These are phyloP conservation scores for Pseudoscleropodium purum DNA, from an alignment of 225 moss, liverwort and hornwort genomes.

Conservation along the genomic window DNA sequence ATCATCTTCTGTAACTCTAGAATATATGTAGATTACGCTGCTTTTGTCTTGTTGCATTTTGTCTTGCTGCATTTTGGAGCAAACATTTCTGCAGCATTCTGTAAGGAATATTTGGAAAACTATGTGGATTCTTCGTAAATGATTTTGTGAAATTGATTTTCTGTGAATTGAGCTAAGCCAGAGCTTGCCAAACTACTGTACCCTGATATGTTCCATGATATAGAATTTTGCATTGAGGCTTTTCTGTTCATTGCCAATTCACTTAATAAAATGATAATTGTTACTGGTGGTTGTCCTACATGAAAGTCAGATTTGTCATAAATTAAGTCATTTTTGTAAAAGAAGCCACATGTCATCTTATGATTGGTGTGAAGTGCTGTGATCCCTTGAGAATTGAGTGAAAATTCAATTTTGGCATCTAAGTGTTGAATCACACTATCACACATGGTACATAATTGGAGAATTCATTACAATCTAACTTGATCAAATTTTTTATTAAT, in stretches of 20 bases:
- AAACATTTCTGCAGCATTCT: background rate
- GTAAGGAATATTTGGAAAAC: too few species aligned
- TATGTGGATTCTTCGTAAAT: background rate
- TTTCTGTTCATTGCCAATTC: background rate
- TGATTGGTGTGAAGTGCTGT: too few species aligned
- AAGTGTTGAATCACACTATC: too few species aligned
- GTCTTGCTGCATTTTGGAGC: background rate
- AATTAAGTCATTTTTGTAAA: too few species aligned
- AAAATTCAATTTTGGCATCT: too few species aligned
- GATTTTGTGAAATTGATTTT: background rate
- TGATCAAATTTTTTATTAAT: too few species aligned
- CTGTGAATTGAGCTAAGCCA: background rate
- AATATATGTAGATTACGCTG: background rate
- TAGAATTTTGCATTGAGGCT: background rate
- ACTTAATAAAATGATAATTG: background rate
- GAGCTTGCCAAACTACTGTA: background rate
- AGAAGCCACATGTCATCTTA: too few species aligned
- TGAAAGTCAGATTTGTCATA: background rate
- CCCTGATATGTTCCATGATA: background rate
- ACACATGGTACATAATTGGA: too few species aligned
- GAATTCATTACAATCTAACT: too few species aligned
- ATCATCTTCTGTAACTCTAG: background rate
- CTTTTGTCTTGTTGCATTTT: too few species aligned
- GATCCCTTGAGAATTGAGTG: too few species aligned
- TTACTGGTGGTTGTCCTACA: background rate